Conservation (phyloP, 148 eudicot species). For the Silene uniflora region DNA sequence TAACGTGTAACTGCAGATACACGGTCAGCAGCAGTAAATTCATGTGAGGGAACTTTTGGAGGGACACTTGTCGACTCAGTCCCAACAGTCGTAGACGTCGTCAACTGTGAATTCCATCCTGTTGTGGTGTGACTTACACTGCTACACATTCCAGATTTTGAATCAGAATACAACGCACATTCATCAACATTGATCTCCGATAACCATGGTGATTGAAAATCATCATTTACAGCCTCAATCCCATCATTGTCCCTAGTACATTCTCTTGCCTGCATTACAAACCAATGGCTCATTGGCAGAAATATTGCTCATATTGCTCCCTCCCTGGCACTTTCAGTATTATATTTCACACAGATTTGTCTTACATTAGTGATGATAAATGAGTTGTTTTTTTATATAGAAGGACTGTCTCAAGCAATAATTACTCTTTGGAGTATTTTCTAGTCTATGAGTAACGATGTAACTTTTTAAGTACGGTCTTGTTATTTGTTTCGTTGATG, state of each 20-base stretch:
- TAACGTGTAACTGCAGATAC: slow-evolving; percentile 72
- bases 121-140: slow-evolving; percentile 28
- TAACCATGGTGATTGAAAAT: slow-evolving; percentile 30
- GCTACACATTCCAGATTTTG: slow-evolving; percentile 38
- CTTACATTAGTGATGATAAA: too few species aligned
- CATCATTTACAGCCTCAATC: slow-evolving; percentile 34
- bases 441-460: too few species aligned
- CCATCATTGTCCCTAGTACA: slow-evolving; percentile 28
- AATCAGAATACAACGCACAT: slow-evolving; percentile 41
- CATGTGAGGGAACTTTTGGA: slow-evolving; percentile 40
- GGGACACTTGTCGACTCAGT: slow-evolving; percentile 27
- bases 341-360: too few species aligned
- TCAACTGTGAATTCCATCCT: slow-evolving; percentile 29
- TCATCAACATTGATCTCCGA: slow-evolving; percentile 41
- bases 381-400: too few species aligned
- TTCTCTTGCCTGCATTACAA: slow-evolving; percentile 42
- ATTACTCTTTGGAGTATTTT: too few species aligned
- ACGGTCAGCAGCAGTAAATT: slow-evolving; percentile 53
- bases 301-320: background rate
- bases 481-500: too few species aligned
- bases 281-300: slow-evolving; percentile 10
- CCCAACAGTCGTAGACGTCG: background rate
- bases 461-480: too few species aligned
- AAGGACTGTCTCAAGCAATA: too few species aligned
- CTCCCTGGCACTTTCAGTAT: too few species aligned